Conservation (phyloP, 176 grass and related monocot species). For the Ensete ventricosum region DNA sequence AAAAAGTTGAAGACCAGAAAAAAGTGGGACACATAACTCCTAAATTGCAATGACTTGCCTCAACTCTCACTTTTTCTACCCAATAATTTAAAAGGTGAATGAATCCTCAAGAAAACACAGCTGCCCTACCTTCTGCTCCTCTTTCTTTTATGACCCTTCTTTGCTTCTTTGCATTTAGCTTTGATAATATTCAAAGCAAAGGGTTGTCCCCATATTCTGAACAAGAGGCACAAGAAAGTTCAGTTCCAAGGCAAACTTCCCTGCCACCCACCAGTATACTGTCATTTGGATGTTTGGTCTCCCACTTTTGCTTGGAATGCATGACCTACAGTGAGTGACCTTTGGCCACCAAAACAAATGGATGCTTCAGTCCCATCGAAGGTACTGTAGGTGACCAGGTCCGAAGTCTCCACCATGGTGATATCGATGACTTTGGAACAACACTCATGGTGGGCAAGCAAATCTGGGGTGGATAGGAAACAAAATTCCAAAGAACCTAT, state of each 20-base stretch:
- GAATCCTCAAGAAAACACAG: conserved; percentile 4
- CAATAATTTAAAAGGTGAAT: neutral
- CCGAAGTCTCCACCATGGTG: no score
- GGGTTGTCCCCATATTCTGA: conserved; percentile 9
- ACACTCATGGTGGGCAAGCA: no score
- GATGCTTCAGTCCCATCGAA: no score
- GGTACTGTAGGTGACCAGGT: no score
- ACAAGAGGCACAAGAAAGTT: neutral
- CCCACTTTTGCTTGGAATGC: neutral
- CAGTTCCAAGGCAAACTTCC: conserved; percentile 8
- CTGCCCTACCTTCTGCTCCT: conserved; percentile 3
- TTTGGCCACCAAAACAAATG: no score
- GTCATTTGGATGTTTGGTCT: neutral
- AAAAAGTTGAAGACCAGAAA: neutral
- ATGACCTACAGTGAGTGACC: no score
- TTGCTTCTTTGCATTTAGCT: neutral
- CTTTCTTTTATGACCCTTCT: neutral
- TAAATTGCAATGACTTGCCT: neutral
- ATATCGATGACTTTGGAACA: no score
- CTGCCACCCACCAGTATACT: neutral
- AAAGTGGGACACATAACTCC: neutral
- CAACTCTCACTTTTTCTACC: neutral
- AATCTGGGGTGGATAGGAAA: no score
- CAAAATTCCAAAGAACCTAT: no score
- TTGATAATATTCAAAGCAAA: conserved; percentile 15